A percentile compares a stretch with the other conserved stretches of the same genome.
Conservation (phyloP, 2,329 filamentous ascomycete species). For the Exophiala xenobiotica region DNA sequence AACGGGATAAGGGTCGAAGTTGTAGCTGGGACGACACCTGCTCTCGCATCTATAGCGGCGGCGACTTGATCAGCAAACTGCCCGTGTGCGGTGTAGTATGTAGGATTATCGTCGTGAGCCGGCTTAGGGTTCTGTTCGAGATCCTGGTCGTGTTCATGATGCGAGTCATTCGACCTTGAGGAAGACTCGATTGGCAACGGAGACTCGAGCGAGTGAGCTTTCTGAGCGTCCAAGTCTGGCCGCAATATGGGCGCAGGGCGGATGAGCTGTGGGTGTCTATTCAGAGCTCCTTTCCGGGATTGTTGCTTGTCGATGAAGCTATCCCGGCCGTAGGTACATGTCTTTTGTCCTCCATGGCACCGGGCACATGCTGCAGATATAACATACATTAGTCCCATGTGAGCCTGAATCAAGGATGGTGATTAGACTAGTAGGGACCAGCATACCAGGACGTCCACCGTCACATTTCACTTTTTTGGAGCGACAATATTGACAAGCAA, state of each 20-base stretch:
- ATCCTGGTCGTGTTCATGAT: background rate
- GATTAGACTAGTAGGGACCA: background rate
- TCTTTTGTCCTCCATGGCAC: background rate
- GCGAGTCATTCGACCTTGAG: background rate
- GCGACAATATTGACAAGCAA: background rate
- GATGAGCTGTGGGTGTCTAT: background rate
- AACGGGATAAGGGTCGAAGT: background rate
- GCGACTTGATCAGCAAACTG: background rate
- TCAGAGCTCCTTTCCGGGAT: background rate
- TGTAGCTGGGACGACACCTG: background rate
- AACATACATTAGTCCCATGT: background rate
- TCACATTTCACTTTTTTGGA: conserved; percentile 1
- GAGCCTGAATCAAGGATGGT: background rate
- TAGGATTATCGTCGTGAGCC: background rate
- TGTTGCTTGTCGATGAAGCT: background rate
- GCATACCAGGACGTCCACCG: background rate
- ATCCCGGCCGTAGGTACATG: background rate
- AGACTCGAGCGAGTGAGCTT: background rate
- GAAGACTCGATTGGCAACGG: background rate
- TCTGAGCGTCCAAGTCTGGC: background rate
- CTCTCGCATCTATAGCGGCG: background rate
- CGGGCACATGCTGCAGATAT: background rate
- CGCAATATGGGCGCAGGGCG: background rate
- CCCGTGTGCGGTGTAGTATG: background rate
- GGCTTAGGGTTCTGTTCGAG: background rate